These are phyloP conservation scores for Pseudozyma hubeiensis DNA, from an alignment of 1,284 basidiomycete species.

Conservation along the genomic window DNA sequence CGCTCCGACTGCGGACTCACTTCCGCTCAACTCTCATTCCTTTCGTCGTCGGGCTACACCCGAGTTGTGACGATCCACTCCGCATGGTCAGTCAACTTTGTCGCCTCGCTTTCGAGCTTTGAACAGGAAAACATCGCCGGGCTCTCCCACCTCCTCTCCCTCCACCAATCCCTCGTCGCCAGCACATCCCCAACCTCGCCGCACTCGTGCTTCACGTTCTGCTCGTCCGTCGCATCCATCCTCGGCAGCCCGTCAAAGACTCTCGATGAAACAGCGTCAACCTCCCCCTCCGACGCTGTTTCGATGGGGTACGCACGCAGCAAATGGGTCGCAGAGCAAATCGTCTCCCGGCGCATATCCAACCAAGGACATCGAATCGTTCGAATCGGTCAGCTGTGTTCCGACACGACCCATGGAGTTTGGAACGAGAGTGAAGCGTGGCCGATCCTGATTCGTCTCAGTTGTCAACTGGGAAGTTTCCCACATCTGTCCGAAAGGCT, in stretches of 20 bases:
- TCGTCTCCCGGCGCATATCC: constrained; percentile 68
- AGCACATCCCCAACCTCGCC: constrained; percentile 63
- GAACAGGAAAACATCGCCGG: constrained; percentile 45
- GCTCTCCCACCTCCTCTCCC: constrained; percentile 18
- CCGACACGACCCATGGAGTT: constrained; percentile 73
- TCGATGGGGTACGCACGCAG: constrained; percentile 46
- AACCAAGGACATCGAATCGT: constrained; percentile 13
- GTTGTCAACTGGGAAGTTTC: constrained; percentile 71
- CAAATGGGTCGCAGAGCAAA: constrained; percentile 77
- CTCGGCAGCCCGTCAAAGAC: constrained; percentile 71
- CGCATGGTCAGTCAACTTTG: constrained; percentile 63
- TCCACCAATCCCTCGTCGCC: constrained; percentile 69
- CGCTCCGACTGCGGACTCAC: constrained; percentile 14
- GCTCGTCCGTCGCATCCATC: constrained; percentile 72
- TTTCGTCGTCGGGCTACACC: not conserved
- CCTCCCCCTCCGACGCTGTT: constrained; percentile 15
- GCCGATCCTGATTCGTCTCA: constrained; percentile 70
- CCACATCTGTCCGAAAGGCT: constrained; percentile 70
- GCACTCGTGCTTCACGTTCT: constrained; percentile 69
- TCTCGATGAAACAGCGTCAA: constrained; percentile 7
- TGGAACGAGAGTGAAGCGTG: constrained; percentile 76
- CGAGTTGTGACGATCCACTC: constrained; percentile 42
- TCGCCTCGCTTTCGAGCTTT: constrained; percentile 43
- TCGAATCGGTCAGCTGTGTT: constrained; percentile 73
- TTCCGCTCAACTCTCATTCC: not conserved